A percentile compares a stretch with the other conserved stretches of the same genome.
phyloP scores from a whole-genome alignment of 2,329 filamentous ascomycete genomes.

The Pseudogymnoascus sp. region DNA sequence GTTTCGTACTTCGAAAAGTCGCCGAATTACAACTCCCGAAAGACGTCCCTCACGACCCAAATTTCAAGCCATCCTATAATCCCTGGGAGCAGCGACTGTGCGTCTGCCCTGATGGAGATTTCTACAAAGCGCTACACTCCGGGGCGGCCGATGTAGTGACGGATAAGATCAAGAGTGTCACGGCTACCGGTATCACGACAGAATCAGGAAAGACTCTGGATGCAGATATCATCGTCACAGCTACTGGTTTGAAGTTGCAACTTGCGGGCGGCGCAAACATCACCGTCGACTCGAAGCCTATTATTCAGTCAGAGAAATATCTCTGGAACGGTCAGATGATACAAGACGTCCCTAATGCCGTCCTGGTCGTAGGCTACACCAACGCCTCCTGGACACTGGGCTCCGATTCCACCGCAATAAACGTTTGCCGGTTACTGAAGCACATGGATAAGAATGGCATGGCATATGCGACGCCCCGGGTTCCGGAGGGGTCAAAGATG shows the following conservation, averaged over 20 bases:
- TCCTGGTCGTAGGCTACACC: conserved; percentile 56
- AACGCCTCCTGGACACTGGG: conserved; percentile 62
- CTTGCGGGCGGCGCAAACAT: conserved; percentile 47
- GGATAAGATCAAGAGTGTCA: conserved; percentile 45
- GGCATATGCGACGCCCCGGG: conserved; percentile 16
- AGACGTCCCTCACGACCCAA: conserved; percentile 46
- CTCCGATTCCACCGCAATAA: conserved; percentile 37
- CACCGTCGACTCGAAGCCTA: conserved; percentile 44
- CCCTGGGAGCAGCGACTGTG: conserved; percentile 73
- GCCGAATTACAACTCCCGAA: conserved; percentile 46
- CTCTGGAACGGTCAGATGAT: conserved; percentile 60
- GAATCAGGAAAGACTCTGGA: conserved; percentile 33
- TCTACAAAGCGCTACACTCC: conserved; percentile 42
- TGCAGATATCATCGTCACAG: conserved; percentile 62
- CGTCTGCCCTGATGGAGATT: conserved; percentile 51
- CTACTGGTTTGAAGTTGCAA: conserved; percentile 56
- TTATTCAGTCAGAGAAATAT: conserved; percentile 44
- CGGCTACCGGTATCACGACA: conserved; percentile 37
- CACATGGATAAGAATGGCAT: conserved; percentile 20
- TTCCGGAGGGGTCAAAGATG: conserved; percentile 14
- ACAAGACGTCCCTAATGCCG: conserved; percentile 56
- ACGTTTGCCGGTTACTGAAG: conserved; percentile 25
- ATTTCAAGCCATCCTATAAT: conserved; percentile 58
- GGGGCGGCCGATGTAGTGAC: conserved; percentile 43
- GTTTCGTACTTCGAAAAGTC: conserved; percentile 37